Evolutionary conservation across 176 grass and related monocot genomes (phyloP), one percentile per base, ranked within the genome.

Genomic region (Oropetium thomaeum): DNA sequence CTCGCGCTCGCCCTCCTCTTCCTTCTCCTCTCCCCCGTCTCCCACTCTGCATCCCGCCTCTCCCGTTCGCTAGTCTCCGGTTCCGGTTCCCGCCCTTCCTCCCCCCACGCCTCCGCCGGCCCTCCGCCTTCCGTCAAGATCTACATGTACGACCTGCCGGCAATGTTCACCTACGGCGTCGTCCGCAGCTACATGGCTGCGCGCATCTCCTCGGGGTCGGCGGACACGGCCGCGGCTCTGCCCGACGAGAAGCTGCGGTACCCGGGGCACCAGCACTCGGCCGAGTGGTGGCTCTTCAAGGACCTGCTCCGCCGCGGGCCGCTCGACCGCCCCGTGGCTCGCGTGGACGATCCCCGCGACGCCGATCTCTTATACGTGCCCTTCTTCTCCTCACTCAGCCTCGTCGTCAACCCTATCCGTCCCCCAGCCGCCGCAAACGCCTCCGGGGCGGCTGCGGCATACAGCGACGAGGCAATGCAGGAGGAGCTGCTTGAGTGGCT

Each of bases 341-440:
- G 78, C 48, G 89, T 93, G 40, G 87, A 80, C 28, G 76, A 94
- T 55, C 91, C 89, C 65, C 54, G 67, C 27, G 81, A 86, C 5
- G 95, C 91, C 16, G 91, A 98, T 70, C 87, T 98, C 89, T 98
- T 98, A 79, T 98, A 98, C 64, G 91, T 94, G 35, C 89, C 95
- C 5, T 98, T 94, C 78, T 94, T 98, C 84, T 98, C 95, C 23
- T 94, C 95, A 25, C 84, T 98, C 68, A 98, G 95, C 84, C 86
- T 98, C 52, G 81, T 94, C 27, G 95, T 98, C 66, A 98, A 98
- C 52, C 95, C 95, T 7, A 94, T 94, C 58, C 82, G 84, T 0
- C 38, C 89, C 11, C 31, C 84, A 7, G 62, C 25, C 3, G 62
- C 70, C 0, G 84, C 76, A 12, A 79, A 71, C 12, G 73, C 61